Evolutionary conservation across 148 eudicot genomes (phyloP), one percentile per base, ranked within the genome.

Genomic region (Chenopodium formosanum): DNA sequence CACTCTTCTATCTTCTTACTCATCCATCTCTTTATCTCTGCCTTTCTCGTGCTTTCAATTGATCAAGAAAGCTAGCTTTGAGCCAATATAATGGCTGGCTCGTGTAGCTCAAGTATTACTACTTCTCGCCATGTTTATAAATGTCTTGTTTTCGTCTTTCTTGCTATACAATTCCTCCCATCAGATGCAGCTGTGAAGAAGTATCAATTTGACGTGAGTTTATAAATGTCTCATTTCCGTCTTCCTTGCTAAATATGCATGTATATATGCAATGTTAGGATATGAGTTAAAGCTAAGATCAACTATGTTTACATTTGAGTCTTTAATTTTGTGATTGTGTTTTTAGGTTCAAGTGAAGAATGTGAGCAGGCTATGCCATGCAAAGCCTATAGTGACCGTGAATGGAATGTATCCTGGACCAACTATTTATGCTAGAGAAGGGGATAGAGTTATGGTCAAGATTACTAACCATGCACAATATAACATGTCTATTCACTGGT

Each of bases 351-450:
- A 88, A 87, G 89, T 89, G 83, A 86, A 44, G 71, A 83, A 83
- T 50, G 82, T 83, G 68, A 83, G 85, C 70, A 88, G 95, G 80
- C 56, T 92, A 76, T 92, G 93, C 82, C 91, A 90, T 87, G 89
- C 89, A 72, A 92, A 92, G 47, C 88, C 91, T 0, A 89, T 92
- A 20, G 91, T 92, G 19, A 92, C 93, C 0, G 93, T 92, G 27
- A 92, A 92, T 60, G 95, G 95, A 58, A 85, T 82, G 84, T 92
- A 85, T 81, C 95, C 95, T 23, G 95, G 95, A 83, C 95, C 95
- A 64, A 89, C 90, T 4, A 77, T 92, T 1, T 90, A 90, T 73
- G 93, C 56, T 23, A 81, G 86, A 75, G 93, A 92, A 81, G 95
- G 92, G 10, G 95, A 89, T 44, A 64, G 88, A 79, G 87, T 92